Base-by-base conservation (phyloP, 2,329 filamentous ascomycete species). In the Chalaropsis thielavioides region DNA sequence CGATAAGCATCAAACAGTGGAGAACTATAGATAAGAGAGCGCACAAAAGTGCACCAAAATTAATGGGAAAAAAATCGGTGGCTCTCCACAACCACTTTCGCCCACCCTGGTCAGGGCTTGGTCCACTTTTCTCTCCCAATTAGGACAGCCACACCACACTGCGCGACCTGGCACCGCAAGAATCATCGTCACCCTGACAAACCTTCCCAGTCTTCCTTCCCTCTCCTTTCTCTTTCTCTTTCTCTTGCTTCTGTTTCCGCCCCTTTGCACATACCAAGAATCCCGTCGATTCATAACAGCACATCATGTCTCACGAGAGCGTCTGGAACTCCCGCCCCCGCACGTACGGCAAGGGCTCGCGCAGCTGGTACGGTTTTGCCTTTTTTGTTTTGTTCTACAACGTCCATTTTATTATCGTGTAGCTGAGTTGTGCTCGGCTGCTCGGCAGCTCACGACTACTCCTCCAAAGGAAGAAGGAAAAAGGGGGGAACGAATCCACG, bases 261-360 rank as follows among this genome's bases (percentile, higher is more conserved):
- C 64, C 61, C 59, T 67, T 64, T 67, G 65, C 62, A 67, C 63
- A 67, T 64, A 64, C 38, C 61, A 63, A 66, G 61, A 63, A 66
- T 64, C 41, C 44, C 62, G 49, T 56, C 65, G 62, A 51, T 67
- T 67, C 70, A 75, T 71, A 69, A 73, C 73, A 75, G 76, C 75
- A 76, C 60, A 83, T 74, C 73, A 84, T 83, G 82, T 83, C 80
- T 81, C 82, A 83, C 91, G 92, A 97, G 84, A 91, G 88, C 77
- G 91, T 97, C 82, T 99, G 92, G 92, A 96, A 95, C 87, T 96
- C 91, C 76, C 92, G 94, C 79, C 94, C 94, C 76, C 89, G 92
- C 80, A 90, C 80, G 79, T 96, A 95, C 85, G 92, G 92, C 84
- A 96, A 96, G 87, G 92, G 92, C 81, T 83, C 89, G 79, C 89